Evolutionary conservation across 352 stramenopile species (phyloP).

Genomic region (Pythium rhizo-oryzae): DNA sequence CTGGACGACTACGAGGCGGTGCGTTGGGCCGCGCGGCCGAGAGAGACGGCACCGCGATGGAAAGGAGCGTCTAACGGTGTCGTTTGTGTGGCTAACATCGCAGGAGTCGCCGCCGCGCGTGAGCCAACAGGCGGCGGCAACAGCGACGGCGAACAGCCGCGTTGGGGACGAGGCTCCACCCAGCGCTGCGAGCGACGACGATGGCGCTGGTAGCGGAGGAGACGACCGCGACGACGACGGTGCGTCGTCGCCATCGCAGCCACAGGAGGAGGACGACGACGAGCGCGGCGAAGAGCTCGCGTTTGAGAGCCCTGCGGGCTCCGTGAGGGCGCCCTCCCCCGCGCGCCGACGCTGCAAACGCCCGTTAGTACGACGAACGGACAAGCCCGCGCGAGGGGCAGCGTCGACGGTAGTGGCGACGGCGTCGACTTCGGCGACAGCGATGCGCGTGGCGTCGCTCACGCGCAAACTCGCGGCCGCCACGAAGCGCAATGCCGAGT

Average conservation of each 20-base stretch:
- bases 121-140: neutral
- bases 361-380: neutral
- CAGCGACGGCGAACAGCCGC: neutral
- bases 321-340: neutral
- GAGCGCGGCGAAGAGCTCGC: neutral
- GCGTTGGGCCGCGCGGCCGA: too few species aligned
- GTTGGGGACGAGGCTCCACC: neutral
- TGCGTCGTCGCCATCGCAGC: too few species aligned
- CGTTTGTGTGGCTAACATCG: neutral
- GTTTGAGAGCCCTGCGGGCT: neutral
- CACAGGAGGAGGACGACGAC: too few species aligned
- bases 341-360: slow-evolving; percentile 4
- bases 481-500: slow-evolving; percentile 49
- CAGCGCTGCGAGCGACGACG: neutral
- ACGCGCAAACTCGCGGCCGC: slow-evolving; percentile 45
- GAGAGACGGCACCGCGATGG: too few species aligned
- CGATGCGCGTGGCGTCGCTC: slow-evolving; percentile 25
- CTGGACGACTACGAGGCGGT: slow-evolving; percentile 35
- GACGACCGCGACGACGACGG: neutral
- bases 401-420: too few species aligned
- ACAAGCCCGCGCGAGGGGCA: neutral
- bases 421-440: too few species aligned
- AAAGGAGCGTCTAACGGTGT: neutral
- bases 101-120: slow-evolving; percentile 23
- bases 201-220: neutral